phyloP scores from a whole-genome alignment of 805 yeast species.

The Cyberlindnera mississippiensis region DNA sequence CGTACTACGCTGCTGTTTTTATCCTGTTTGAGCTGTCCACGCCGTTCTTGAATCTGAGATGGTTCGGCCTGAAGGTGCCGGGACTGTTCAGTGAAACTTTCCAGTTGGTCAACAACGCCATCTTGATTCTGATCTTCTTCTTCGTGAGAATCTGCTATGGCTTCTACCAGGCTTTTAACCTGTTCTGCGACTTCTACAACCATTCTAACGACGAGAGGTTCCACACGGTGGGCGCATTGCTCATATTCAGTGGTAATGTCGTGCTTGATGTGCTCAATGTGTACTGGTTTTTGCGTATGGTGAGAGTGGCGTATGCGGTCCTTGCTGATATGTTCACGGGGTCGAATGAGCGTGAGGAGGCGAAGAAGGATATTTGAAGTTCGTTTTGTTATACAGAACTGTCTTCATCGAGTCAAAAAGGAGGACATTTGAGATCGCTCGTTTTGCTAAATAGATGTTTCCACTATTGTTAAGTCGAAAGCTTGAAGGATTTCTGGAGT shows the following conservation, averaged over 20 bases:
- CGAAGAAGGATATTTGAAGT: slow-evolving; percentile 26
- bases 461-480: too few relatives aligned
- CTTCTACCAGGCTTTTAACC: slow-evolving; percentile 52
- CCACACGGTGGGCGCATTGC: slow-evolving; percentile 37
- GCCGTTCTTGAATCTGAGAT: slow-evolving; percentile 81
- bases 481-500: too few relatives aligned
- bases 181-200: slow-evolving; percentile 41
- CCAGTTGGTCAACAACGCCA: slow-evolving; percentile 59
- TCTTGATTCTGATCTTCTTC: slow-evolving; percentile 63
- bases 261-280: slow-evolving; percentile 60
- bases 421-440: too few relatives aligned
- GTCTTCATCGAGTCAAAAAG: too few relatives aligned
- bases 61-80: slow-evolving; percentile 76
- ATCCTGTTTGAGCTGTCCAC: slow-evolving; percentile 77
- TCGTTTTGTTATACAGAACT: too few relatives aligned
- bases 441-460: too few relatives aligned
- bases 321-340: slow-evolving; percentile 27
- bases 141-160: slow-evolving; percentile 74
- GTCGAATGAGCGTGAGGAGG: slow-evolving; percentile 22
- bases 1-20: slow-evolving; percentile 70
- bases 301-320: slow-evolving; percentile 52
- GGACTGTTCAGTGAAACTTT: slow-evolving; percentile 47
- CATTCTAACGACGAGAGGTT: slow-evolving; percentile 36
- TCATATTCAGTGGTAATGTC: slow-evolving; percentile 41
- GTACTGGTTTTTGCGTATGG: slow-evolving; percentile 80